A percentile compares a stretch with the other conserved stretches of the same genome.
Conservation (phyloP, 345 rosid genomes). For the Boechera divaricarpa region DNA sequence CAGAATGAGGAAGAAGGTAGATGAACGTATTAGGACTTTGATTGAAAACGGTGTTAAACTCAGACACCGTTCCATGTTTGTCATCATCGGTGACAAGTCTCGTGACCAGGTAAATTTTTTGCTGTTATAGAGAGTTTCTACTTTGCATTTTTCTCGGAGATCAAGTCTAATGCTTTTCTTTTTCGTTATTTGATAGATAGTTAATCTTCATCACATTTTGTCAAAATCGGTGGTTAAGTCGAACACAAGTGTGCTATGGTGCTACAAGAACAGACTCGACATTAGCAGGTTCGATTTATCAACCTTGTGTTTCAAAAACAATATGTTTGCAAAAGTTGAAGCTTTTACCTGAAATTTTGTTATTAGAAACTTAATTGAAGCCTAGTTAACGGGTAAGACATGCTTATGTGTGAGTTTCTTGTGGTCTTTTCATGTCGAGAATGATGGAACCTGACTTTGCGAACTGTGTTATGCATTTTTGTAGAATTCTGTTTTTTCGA, state of each 20-base stretch:
- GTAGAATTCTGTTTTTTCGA: not conserved
- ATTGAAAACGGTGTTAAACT: slow-evolving; percentile 90
- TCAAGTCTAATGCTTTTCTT: not conserved
- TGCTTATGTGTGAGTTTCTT: slow-evolving; percentile 11
- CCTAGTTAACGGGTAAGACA: not conserved
- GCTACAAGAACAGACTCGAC: slow-evolving; percentile 92
- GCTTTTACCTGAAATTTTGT: not conserved
- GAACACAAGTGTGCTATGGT: slow-evolving; percentile 82
- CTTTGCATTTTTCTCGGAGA: slow-evolving; percentile 34
- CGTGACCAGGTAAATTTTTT: slow-evolving; percentile 54
- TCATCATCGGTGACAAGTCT: slow-evolving; percentile 92
- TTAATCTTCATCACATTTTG: slow-evolving; percentile 86
- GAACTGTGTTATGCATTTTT: not conserved
- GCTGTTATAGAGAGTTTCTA: slow-evolving; percentile 1
- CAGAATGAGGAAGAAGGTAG: slow-evolving; percentile 95
- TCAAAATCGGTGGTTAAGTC: slow-evolving; percentile 77
- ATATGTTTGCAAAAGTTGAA: not conserved
- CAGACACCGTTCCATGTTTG: slow-evolving; percentile 89
- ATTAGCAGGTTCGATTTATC: slow-evolving; percentile 77
- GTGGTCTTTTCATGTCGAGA: slow-evolving; percentile 6
- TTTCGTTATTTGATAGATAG: slow-evolving; percentile 57
- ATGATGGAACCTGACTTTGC: not conserved
- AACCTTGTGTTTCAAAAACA: slow-evolving; percentile 1
- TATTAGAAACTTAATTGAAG: not conserved
- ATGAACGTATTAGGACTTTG: slow-evolving; percentile 87